Evolutionary conservation across 345 rosid species (phyloP).

Genomic region (Populus ilicifolia): DNA sequence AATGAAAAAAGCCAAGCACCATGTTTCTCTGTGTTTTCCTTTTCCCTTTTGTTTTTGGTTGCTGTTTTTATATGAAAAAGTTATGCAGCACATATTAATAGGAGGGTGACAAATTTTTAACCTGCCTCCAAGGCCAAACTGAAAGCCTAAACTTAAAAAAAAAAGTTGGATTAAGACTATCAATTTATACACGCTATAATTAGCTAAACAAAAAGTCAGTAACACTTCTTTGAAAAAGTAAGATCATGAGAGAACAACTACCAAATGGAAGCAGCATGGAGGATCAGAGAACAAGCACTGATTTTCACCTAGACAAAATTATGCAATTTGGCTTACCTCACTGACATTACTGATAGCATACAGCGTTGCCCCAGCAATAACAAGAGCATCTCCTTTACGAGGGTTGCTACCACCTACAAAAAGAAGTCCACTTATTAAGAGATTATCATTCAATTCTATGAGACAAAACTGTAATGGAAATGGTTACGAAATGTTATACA

Average conservation of each 20-base stretch:
- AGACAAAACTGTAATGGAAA: not conserved
- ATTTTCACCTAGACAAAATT: not conserved
- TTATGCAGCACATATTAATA: not conserved
- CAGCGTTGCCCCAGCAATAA: conserved; percentile 37
- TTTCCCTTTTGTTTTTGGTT: not conserved
- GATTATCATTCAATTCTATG: not conserved
- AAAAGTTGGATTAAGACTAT: not conserved
- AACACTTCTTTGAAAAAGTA: not conserved
- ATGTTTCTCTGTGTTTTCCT: not conserved
- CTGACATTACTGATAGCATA: conserved; percentile 37
- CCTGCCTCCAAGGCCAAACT: not conserved
- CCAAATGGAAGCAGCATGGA: not conserved
- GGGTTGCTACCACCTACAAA: conserved; percentile 31
- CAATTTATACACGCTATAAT: not conserved
- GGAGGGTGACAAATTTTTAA: not conserved
- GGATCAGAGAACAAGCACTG: not conserved
- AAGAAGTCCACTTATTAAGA: not conserved
- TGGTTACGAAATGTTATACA: not conserved
- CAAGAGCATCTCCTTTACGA: conserved; percentile 30
- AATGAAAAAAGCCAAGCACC: not conserved
- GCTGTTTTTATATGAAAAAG: not conserved
- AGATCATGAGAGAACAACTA: not conserved
- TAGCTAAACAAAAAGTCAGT: not conserved
- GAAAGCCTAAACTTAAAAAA: not conserved
- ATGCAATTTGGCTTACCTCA: conserved; percentile 21